Base-by-base conservation (phyloP, 345 rosid species). In the Erysimum cheiranthoides region DNA sequence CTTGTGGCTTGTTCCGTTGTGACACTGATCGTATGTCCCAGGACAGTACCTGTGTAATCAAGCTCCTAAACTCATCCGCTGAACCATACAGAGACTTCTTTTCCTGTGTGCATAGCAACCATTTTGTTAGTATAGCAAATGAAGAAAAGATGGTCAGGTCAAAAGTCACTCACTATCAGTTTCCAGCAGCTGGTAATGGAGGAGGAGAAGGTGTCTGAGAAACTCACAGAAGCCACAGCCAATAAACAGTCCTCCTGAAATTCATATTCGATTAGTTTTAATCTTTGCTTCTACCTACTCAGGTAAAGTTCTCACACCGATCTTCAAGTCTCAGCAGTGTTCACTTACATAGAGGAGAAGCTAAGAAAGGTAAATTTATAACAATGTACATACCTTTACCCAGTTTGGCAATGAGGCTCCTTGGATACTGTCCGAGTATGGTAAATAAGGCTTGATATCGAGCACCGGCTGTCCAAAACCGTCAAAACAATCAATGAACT, bases 11-110 rank as follows among this genome's bases (percentile, higher is more conserved):
- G 70, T 80, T 87, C 59, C 88, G 78, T 67, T 92, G 98, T 10
- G 95, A 94, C 65, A 87, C 74, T 60, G 98, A 92, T 68, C 95
- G 89, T 65, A 94, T 92, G 84, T 94, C 98, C 98, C 98, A 94
- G 13, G 93, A 85, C 61, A 94, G 91, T 18, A 89, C 95, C 80
- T 89, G 92, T 38, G 78, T 65, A 52, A 94, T 82, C 85, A 94
- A 80, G 80, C 73, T 76, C 75, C 83, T 85, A 4, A 92, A 65
- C 80, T 92, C 97, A 36, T 84, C 83, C 8, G 83, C 74, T 28
- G 98, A 94, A 52, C 81, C 82, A 74, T 89, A 94, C 6, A 94
- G 84, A 10, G 97, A 88, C 63, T 76, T 89, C 78, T 81, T 85
- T 66, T 80, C 86, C 98, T 94, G 82, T 45, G 32, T 57, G 34